Base-by-base conservation (phyloP, 441 rosid species). In the Omphalea diandra region DNA sequence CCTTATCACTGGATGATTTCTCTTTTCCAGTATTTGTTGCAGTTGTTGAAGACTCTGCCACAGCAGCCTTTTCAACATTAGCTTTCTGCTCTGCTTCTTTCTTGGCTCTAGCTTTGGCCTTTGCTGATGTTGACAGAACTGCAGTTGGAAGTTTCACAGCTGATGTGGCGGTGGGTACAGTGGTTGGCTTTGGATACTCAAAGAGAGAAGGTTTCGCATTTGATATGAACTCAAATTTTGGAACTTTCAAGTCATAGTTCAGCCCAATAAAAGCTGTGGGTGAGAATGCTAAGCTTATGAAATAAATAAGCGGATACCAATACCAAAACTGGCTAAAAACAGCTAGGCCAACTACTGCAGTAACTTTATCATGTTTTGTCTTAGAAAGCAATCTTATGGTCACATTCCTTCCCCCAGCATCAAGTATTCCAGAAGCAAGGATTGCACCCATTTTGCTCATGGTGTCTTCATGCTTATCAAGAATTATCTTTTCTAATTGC, bases 391-490 rank as follows among this genome's bases (percentile, higher is more conserved):
- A 67, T 81, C 90, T 84, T 73, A 90, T 90, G 0, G 97, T 95
- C 70, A 95, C 98, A 66, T 95, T 95, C 87, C 99, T 87, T 31
- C 99, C 99, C 62, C 97, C 99, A 40, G 99, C 99, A 83, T 90
- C 97, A 58, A 95, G 94, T 66, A 95, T 90, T 72, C 99, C 98
- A 57, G 95, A 90, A 46, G 99, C 98, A 80, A 95, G 78, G 76
- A 95, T 93, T 3, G 98, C 99, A 57, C 98, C 99, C 99, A 95
- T 95, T 84, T 95, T 95, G 89, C 99, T 95, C 98, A 93, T 93
- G 61, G 96, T 89, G 62, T 93, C 99, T 83, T 90, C 96, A 59
- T 90, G 99, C 79, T 93, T 95, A 76, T 95, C 97, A 24, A 93
- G 89, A 69, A 90, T 90, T 61, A 93, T 95, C 80, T 95, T 95